Percentiles rank a stretch among this genome's conserved stretches.
These are phyloP conservation scores for Trichoderma sp. DNA, from an alignment of 2,329 filamentous ascomycete genomes.

Conservation along the genomic window DNA sequence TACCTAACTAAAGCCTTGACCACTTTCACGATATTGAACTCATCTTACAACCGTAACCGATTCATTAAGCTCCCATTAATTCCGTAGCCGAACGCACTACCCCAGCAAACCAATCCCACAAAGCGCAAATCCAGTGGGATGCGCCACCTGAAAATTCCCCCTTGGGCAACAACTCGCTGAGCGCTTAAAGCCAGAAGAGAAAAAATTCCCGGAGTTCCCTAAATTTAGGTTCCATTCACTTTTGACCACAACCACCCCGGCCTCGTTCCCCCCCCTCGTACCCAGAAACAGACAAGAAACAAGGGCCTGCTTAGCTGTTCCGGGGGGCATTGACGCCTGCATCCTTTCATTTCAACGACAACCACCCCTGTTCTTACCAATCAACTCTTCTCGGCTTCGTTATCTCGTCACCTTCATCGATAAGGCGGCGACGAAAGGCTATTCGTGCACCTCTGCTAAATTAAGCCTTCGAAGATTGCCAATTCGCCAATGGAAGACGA, in stretches of 20 bases:
- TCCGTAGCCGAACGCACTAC: not conserved
- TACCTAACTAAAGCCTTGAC: not conserved
- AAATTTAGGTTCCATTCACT: not conserved
- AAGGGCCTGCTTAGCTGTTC: not conserved
- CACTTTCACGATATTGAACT: not conserved
- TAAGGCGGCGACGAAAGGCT: not conserved
- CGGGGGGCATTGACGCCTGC: not conserved
- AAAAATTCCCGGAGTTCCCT: not conserved
- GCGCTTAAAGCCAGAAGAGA: not conserved
- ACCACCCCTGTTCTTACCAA: not conserved
- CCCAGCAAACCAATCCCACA: not conserved
- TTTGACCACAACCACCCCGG: not conserved
- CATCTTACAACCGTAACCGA: not conserved
- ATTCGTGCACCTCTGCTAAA: not conserved
- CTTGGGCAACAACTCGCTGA: not conserved
- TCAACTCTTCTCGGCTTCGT: constrained; percentile 2
- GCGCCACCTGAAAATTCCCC: not conserved
- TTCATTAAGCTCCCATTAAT: not conserved
- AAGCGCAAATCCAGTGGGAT: not conserved
- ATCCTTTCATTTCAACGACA: constrained; percentile 11
- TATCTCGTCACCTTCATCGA: not conserved
- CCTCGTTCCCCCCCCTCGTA: not conserved
- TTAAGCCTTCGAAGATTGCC: not conserved
- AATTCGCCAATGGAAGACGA: not conserved
- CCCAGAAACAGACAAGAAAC: constrained; percentile 13